A percentile compares a stretch with the other conserved stretches of the same genome.
Evolutionary conservation across 2,329 filamentous ascomycete genomes (phyloP).

Genomic region (Tolypocladium album): DNA sequence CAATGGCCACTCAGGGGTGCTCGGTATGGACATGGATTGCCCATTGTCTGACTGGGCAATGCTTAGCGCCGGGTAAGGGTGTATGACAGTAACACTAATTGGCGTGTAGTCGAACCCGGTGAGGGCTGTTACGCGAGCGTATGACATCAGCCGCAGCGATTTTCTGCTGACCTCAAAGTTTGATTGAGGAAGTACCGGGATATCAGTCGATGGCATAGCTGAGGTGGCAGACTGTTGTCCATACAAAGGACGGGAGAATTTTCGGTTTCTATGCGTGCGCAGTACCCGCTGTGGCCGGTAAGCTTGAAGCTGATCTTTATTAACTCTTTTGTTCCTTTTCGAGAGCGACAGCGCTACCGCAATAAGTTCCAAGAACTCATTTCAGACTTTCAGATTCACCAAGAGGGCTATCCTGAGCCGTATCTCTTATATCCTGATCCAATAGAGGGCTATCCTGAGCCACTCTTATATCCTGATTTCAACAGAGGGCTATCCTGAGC

Average conservation of each 20-base stretch:
- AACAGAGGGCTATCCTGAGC: conserved; percentile 2
- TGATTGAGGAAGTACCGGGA: not conserved
- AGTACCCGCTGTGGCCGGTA: not conserved
- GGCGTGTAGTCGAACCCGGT: not conserved
- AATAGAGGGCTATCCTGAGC: conserved; percentile 2
- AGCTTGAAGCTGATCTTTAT: not conserved
- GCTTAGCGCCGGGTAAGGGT: not conserved
- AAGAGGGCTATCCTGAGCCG: conserved; percentile 1
- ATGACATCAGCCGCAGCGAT: not conserved
- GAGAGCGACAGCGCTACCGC: not conserved
- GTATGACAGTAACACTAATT: not conserved
- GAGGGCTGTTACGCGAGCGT: not conserved
- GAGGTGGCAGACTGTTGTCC: not conserved
- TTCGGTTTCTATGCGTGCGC: not conserved
- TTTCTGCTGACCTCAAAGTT: not conserved
- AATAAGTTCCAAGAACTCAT: not conserved
- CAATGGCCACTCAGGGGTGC: not conserved
- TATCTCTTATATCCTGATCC: not conserved
- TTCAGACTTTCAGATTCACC: not conserved
- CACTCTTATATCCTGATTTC: conserved; percentile 4
- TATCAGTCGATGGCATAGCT: not conserved
- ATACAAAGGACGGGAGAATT: not conserved
- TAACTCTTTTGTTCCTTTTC: not conserved
- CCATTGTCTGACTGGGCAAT: not conserved
- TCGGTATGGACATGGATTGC: not conserved